Evolutionary conservation across 2,329 filamentous ascomycete genomes (phyloP).

Genomic region (Claviceps arundinis): DNA sequence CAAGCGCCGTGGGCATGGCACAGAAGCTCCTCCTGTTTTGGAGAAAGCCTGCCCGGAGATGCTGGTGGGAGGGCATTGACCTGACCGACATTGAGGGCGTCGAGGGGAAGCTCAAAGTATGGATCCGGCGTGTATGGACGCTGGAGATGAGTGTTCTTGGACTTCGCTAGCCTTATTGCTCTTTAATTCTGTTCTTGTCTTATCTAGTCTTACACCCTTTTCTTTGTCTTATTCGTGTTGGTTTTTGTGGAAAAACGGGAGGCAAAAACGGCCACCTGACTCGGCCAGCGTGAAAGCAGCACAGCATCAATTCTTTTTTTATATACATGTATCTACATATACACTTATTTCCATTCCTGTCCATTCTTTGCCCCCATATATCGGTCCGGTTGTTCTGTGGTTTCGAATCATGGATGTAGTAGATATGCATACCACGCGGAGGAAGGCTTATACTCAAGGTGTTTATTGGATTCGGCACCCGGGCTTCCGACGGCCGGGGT

Average conservation of each 20-base stretch:
- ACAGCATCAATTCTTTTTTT: slow-evolving; percentile 1
- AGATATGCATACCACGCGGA: too few species aligned
- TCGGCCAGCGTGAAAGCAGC: neutral
- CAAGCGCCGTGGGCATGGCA: slow-evolving; percentile 86
- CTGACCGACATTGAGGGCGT: slow-evolving; percentile 81
- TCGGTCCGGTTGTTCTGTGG: too few species aligned
- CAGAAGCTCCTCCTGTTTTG: slow-evolving; percentile 96
- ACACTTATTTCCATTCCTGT: neutral
- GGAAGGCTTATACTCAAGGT: too few species aligned
- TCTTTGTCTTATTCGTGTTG: neutral
- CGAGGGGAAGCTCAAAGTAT: slow-evolving; percentile 86
- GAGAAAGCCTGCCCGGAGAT: slow-evolving; percentile 89
- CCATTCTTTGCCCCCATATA: neutral
- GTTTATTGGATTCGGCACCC: too few species aligned
- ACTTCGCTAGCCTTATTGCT: slow-evolving; percentile 42
- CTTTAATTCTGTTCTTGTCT: neutral
- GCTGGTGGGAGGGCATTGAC: slow-evolving; percentile 98
- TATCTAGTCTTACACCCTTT: neutral
- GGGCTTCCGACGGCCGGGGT: too few species aligned
- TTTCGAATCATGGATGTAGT: too few species aligned
- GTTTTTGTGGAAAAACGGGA: neutral
- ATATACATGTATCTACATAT: too few species aligned
- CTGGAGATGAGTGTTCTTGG: slow-evolving; percentile 95
- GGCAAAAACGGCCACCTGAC: neutral
- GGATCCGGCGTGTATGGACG: slow-evolving; percentile 97